A percentile compares a stretch with the other conserved stretches of the same genome.
Evolutionary conservation across 2,329 filamentous ascomycete species (phyloP).

Genomic region (Annulohypoxylon truncatum): DNA sequence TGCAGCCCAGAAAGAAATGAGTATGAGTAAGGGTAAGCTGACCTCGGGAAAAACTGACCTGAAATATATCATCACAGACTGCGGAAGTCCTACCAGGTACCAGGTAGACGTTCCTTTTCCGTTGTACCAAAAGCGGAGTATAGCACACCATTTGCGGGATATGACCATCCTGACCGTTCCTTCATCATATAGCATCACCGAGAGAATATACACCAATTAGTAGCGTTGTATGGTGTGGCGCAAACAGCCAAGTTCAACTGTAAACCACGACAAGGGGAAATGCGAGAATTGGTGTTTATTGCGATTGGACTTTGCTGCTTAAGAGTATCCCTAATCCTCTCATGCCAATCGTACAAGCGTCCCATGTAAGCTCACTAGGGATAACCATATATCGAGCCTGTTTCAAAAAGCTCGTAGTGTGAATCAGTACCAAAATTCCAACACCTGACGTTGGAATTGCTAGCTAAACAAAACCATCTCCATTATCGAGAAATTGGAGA

Average conservation of each 20-base stretch:
- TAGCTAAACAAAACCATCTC: conserved; percentile 8
- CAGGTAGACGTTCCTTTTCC: background rate
- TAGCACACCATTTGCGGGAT: background rate
- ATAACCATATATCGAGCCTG: conserved; percentile 3
- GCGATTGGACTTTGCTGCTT: conserved; percentile 15
- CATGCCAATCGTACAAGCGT: background rate
- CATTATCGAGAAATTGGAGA: background rate
- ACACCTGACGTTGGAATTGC: background rate
- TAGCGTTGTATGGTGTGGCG: too few species aligned
- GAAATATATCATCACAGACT: background rate
- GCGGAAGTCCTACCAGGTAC: background rate
- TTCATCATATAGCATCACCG: background rate
- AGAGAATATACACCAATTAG: background rate
- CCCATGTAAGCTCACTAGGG: background rate
- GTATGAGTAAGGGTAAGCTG: background rate
- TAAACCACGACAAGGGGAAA: background rate
- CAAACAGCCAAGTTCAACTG: background rate
- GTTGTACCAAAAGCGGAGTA: background rate
- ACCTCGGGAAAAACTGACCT: background rate
- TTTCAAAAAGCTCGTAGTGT: conserved; percentile 16
- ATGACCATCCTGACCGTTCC: background rate
- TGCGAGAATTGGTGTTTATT: conserved; percentile 22
- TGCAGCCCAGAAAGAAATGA: background rate
- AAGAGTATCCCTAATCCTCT: conserved; percentile 1
- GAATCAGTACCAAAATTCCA: background rate